These are phyloP conservation scores for Saccharum hybrid DNA, from an alignment of 202 grass and related monocot species.

Conservation along the genomic window DNA sequence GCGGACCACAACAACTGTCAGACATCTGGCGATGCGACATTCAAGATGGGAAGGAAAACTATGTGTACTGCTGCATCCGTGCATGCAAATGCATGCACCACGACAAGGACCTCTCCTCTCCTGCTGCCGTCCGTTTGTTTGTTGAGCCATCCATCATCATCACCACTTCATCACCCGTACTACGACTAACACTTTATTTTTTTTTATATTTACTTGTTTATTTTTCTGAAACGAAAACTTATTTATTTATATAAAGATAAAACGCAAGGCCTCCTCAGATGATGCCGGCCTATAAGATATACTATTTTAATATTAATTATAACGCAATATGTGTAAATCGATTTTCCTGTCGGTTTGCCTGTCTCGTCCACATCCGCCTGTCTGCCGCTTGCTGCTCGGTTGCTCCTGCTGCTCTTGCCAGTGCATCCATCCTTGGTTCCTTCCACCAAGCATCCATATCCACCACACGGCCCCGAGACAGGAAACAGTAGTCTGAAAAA, in stretches of 20 bases:
- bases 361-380: not conserved
- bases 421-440: not conserved
- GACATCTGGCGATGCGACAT: slow-evolving; percentile 11
- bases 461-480: no score
- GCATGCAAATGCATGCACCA: not conserved
- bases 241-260: no score
- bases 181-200: no score
- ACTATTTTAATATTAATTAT: not conserved
- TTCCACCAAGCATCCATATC: slow-evolving; percentile 36
- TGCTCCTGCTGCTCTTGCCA: not conserved
- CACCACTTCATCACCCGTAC: not conserved
- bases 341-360: slow-evolving; percentile 45
- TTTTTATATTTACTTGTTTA: not conserved
- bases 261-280: not conserved
- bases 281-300: not conserved
- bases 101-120: not conserved
- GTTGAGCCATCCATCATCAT: not conserved
- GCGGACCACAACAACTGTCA: slow-evolving; percentile 21
- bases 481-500: no score
- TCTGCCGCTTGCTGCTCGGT: not conserved
- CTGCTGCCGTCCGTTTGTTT: no score
- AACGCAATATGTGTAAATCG: not conserved
- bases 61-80: not conserved
- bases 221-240: not conserved
- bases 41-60: not conserved